phyloP scores from a whole-genome alignment of 202 grass and related monocot species.

The Setaria viridis region DNA sequence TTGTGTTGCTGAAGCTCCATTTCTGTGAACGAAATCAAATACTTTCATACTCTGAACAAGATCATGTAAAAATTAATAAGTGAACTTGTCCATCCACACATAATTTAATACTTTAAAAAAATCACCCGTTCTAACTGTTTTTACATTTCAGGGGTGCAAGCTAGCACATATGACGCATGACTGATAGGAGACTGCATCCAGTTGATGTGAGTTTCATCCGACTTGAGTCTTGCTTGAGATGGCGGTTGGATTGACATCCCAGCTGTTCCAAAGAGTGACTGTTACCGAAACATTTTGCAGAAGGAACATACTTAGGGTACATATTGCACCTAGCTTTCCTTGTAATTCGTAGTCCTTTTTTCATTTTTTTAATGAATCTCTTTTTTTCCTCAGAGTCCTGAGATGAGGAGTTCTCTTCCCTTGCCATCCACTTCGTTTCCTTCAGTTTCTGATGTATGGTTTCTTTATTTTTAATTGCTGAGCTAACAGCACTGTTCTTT shows the following conservation, averaged over 20 bases:
- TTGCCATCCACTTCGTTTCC: slow-evolving; percentile 59
- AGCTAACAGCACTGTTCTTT: slow-evolving; percentile 31
- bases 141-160: slow-evolving; percentile 35
- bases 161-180: neutral
- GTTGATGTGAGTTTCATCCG: slow-evolving; percentile 30
- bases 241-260: slow-evolving; percentile 76
- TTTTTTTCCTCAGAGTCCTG: slow-evolving; percentile 50
- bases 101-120: neutral
- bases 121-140: neutral
- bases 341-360: slow-evolving; percentile 12
- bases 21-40: neutral
- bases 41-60: neutral
- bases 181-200: neutral
- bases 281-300: slow-evolving; percentile 52
- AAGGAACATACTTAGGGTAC: slow-evolving; percentile 65
- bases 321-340: slow-evolving; percentile 6
- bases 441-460: slow-evolving; percentile 65
- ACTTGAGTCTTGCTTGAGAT: slow-evolving; percentile 53
- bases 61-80: neutral
- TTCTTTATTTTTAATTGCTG: slow-evolving; percentile 28
- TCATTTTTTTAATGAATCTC: neutral
- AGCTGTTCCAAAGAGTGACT: slow-evolving; percentile 67
- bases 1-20: neutral
- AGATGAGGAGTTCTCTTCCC: slow-evolving; percentile 60
- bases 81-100: neutral